A percentile compares a stretch with the other conserved stretches of the same genome.
phyloP scores from a whole-genome alignment of 345 rosid species.

The Anastatica hierochuntica region DNA sequence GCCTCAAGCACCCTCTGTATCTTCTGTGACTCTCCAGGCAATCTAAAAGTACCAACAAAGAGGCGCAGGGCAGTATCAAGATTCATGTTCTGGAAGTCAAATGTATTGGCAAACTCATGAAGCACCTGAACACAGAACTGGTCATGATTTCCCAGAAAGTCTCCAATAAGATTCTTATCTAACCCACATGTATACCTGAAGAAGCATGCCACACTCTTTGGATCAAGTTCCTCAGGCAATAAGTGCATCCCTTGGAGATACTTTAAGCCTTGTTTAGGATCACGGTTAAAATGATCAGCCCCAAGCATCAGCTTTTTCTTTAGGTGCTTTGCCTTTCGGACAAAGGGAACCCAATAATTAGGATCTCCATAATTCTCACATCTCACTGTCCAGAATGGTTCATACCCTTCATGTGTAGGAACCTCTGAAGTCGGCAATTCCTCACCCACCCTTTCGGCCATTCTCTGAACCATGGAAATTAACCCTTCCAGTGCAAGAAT shows the following conservation, averaged over 20 bases:
- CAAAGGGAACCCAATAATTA: constrained; percentile 52
- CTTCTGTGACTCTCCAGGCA: constrained; percentile 82
- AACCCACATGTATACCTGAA: constrained; percentile 65
- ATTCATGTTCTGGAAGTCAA: constrained; percentile 57
- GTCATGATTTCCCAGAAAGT: constrained; percentile 65
- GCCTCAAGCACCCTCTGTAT: constrained; percentile 79
- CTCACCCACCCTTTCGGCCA: constrained; percentile 51
- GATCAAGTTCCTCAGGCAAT: constrained; percentile 58
- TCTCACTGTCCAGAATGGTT: constrained; percentile 45
- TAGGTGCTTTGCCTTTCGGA: constrained; percentile 39
- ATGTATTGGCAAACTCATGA: constrained; percentile 58
- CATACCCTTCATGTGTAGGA: constrained; percentile 30
- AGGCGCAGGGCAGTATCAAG: constrained; percentile 64
- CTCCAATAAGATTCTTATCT: constrained; percentile 62
- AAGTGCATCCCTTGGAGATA: constrained; percentile 59
- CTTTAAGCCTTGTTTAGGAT: constrained; percentile 57
- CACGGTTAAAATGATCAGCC: constrained; percentile 62
- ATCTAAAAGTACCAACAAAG: constrained; percentile 61
- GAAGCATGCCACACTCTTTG: constrained; percentile 56
- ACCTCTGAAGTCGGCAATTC: constrained; percentile 29
- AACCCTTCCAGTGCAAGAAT: constrained; percentile 68
- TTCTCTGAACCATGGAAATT: constrained; percentile 43
- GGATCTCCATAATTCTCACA: constrained; percentile 50
- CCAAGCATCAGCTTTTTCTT: constrained; percentile 54
- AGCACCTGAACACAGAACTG: constrained; percentile 70